Percentiles rank a stretch among this genome's conserved stretches.
Conservation (phyloP, 2,329 filamentous ascomycete species). For the Elsinoe necatrix region DNA sequence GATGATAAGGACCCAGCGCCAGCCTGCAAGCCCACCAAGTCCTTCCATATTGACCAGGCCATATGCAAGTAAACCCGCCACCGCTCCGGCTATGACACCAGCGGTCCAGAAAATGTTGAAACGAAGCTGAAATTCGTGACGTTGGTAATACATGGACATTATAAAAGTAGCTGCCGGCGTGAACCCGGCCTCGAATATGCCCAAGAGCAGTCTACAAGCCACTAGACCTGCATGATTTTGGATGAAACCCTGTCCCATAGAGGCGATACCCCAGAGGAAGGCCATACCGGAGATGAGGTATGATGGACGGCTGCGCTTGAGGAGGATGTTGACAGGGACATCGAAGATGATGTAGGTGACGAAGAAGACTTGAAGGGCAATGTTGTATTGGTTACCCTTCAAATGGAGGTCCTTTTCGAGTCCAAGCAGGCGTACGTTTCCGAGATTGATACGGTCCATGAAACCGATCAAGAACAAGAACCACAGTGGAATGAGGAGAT, state of each 20-base stretch:
- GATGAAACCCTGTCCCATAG: slow-evolving; percentile 30
- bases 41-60: slow-evolving; percentile 27
- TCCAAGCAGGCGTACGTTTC: slow-evolving; percentile 34
- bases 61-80: slow-evolving; percentile 36
- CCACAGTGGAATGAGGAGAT: slow-evolving; percentile 13
- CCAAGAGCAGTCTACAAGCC: slow-evolving; percentile 28
- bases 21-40: slow-evolving; percentile 26
- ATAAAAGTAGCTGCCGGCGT: slow-evolving; percentile 29
- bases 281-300: slow-evolving; percentile 12
- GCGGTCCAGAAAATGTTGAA: slow-evolving; percentile 36
- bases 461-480: slow-evolving; percentile 27
- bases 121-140: slow-evolving; percentile 36
- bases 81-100: slow-evolving; percentile 35
- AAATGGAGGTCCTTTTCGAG: slow-evolving; percentile 30
- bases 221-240: slow-evolving; percentile 27
- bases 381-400: slow-evolving; percentile 31
- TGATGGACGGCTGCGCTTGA: slow-evolving; percentile 20
- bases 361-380: slow-evolving; percentile 33
- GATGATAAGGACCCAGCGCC: slow-evolving; percentile 29
- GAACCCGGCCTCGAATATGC: slow-evolving; percentile 33
- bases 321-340: slow-evolving; percentile 28
- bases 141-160: slow-evolving; percentile 35
- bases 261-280: slow-evolving; percentile 25
- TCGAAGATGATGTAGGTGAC: slow-evolving; percentile 31
- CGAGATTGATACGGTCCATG: slow-evolving; percentile 36